Evolutionary conservation across 371 early-diverging fungal species (phyloP), one percentile per base, ranked within the genome.

Genomic region (Nematocida major): DNA sequence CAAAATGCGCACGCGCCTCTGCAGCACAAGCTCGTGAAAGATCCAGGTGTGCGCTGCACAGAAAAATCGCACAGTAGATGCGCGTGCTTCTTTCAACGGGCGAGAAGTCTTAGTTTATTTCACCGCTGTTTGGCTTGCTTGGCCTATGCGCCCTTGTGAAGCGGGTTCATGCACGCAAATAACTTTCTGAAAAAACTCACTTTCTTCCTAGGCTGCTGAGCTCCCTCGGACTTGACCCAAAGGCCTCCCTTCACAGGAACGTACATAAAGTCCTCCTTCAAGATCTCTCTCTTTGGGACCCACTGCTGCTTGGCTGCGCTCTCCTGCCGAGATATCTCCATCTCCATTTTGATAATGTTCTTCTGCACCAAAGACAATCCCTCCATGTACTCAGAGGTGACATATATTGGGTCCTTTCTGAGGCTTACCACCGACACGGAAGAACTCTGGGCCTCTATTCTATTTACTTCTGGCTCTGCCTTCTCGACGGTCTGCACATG

Each of bases 331-430:
- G 65, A 40, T 7, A 73, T 73, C 43, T 73, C 76, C 28, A 73
- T 45, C 49, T 73, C 76, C 76, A 73, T 73, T 39, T 50, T 62
- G 9, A 73, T 26, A 28, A 73, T 73, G n/a, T 73, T 78, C 40
- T 49, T 15, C 43, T 73, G 76, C 13, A 73, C 76, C 30, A 49
- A 32, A 22, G 53, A 65, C 34, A 40, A 42, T 7, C n/a, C 50
- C 34, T 22, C 30, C 66, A 73, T 61, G 53, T 73, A 73, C 76
- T 73, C 63, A n/a, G 13, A 28, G 15, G 49, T 42, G 39, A 32
- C 32, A 20, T 57, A 38, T 38, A 57, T 9, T 11, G 57, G 36
- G 28, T 57, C 26, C 38, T 11, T 34, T 15, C 7, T 26, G n/a
- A 57, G 51, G 9, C 11, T 24, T 11, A 22, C 28, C 28, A 24